Conservation (phyloP, 176 grass and related monocot genomes). For the Carex myosuroides region DNA sequence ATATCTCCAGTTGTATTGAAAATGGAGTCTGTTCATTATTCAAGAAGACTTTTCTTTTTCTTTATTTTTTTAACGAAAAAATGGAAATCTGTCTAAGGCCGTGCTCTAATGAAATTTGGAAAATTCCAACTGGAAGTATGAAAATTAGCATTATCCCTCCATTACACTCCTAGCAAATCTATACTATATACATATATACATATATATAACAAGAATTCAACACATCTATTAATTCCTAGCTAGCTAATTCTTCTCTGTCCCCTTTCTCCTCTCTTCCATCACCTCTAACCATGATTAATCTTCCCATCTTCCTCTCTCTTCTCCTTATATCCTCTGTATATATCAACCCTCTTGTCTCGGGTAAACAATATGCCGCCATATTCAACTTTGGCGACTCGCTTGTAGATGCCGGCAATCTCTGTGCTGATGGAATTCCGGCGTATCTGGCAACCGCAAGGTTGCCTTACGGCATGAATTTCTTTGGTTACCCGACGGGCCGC, state of each 20-base stretch:
- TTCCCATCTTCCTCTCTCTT: neutral
- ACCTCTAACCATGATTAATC: slow-evolving; percentile 2
- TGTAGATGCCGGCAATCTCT: slow-evolving; percentile 65
- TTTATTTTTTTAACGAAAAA: neutral
- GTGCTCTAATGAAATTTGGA: neutral
- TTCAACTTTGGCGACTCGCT: slow-evolving; percentile 91
- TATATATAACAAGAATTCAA: neutral
- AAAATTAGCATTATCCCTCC: neutral
- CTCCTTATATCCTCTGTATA: slow-evolving; percentile 20
- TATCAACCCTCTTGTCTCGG: neutral
- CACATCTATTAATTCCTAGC: neutral
- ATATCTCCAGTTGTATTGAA: neutral
- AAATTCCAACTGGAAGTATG: neutral
- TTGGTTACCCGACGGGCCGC: slow-evolving; percentile 71
- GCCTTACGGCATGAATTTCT: slow-evolving; percentile 74
- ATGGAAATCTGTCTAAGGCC: neutral
- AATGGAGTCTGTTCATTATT: neutral
- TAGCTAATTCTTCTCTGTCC: neutral
- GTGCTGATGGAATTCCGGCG: slow-evolving; percentile 57
- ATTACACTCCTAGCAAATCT: neutral
- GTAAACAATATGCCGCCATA: slow-evolving; percentile 61
- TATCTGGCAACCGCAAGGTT: slow-evolving; percentile 54
- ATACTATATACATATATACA: neutral
- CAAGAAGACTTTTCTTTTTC: slow-evolving; percentile 1
- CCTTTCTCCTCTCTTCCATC: neutral